phyloP scores from a whole-genome alignment of 352 stramenopile species.

The Phytophthora aleatoria region DNA sequence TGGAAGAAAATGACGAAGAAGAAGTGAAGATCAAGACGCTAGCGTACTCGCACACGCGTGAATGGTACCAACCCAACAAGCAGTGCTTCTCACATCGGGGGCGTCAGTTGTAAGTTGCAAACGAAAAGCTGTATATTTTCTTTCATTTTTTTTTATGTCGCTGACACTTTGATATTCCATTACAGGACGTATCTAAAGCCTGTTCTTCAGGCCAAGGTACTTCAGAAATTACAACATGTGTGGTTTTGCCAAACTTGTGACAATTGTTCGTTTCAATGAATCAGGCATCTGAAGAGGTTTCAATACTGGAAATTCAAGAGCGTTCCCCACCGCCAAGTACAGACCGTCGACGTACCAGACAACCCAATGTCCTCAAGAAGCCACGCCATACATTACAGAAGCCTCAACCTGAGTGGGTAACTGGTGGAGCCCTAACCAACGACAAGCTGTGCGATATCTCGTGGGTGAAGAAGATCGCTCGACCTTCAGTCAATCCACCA shows the following conservation, averaged over 20 bases:
- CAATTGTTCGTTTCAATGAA: neutral
- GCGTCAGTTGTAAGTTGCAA: constrained; percentile 48
- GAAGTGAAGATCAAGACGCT: constrained; percentile 65
- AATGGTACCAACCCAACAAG: constrained; percentile 70
- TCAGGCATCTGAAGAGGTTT: constrained; percentile 23
- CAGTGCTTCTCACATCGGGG: constrained; percentile 66
- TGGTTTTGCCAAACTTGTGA: no score
- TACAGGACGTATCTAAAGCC: constrained; percentile 64
- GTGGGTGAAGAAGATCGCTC: constrained; percentile 33
- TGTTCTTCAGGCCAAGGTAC: constrained; percentile 48
- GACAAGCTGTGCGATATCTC: constrained; percentile 37
- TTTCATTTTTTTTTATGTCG: constrained; percentile 2
- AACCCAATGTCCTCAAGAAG: constrained; percentile 14
- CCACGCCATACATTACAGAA: constrained; percentile 2
- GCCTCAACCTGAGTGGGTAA: constrained; percentile 33
- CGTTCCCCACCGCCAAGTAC: constrained; percentile 8
- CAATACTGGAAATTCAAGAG: constrained; percentile 5
- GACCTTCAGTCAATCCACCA: constrained; percentile 9
- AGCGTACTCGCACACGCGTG: constrained; percentile 58
- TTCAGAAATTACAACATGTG: neutral
- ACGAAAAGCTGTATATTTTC: neutral
- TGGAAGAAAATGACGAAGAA: constrained; percentile 59
- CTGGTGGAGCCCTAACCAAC: constrained; percentile 30
- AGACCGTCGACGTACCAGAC: constrained; percentile 7
- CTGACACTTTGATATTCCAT: neutral